Evolutionary conservation across 2,329 filamentous ascomycete genomes (phyloP).

Genomic region (Dichotomopilus funicola): DNA sequence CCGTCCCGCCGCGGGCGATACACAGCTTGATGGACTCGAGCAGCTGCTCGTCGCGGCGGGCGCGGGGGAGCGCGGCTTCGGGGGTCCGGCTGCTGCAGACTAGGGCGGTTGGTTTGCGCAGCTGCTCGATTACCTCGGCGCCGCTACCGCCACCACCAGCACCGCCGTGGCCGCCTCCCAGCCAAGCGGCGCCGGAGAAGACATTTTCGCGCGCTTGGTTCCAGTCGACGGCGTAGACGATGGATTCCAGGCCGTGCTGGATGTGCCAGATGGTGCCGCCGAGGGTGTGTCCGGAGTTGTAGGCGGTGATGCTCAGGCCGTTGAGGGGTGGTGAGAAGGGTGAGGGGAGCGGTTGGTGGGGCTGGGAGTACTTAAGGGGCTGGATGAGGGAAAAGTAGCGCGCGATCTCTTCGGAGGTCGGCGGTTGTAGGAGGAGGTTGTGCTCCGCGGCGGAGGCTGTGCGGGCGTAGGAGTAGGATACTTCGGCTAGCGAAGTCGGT

Average conservation of each 20-base stretch:
- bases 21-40: conserved; percentile 75
- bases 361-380: conserved; percentile 92
- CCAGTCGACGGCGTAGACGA: conserved; percentile 97
- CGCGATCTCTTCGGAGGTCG: conserved; percentile 81
- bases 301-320: conserved; percentile 89
- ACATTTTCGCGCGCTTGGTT: conserved; percentile 97
- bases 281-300: conserved; percentile 91
- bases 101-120: conserved; percentile 87
- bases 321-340: conserved; percentile 84
- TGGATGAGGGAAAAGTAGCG: conserved; percentile 87
- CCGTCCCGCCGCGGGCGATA: conserved; percentile 75
- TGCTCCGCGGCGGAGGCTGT: conserved; percentile 39
- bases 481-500: conserved; percentile 61
- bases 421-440: conserved; percentile 59
- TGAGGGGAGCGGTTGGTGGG: conserved; percentile 80
- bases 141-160: conserved; percentile 49
- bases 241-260: conserved; percentile 90
- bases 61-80: conserved; percentile 58
- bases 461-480: conserved; percentile 49
- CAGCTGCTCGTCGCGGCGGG: conserved; percentile 78
- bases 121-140: conserved; percentile 85
- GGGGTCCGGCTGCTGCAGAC: conserved; percentile 81
- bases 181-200: conserved; percentile 86
- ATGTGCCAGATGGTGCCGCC: conserved; percentile 99
- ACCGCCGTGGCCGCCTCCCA: conserved; percentile 63